A percentile compares a stretch with the other conserved stretches of the same genome.
phyloP scores from a whole-genome alignment of 371 early-diverging fungal species.

The Mucor piriformis region DNA sequence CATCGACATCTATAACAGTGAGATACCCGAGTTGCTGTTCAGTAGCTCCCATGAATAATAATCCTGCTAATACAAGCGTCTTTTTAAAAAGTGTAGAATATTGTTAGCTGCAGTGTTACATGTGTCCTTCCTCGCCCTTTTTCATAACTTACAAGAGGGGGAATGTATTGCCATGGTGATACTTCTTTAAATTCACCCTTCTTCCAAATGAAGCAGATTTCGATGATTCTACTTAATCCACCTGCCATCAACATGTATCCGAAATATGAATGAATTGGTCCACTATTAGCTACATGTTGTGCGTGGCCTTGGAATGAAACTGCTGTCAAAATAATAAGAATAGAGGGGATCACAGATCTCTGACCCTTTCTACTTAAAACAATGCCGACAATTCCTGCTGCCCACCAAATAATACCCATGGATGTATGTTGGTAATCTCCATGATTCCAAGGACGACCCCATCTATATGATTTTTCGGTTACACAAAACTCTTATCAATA shows the following conservation, averaged over 20 bases:
- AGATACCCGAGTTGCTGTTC: slow-evolving; percentile 58
- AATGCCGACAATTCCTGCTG: slow-evolving; percentile 63
- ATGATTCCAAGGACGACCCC: slow-evolving; percentile 64
- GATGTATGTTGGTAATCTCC: slow-evolving; percentile 73
- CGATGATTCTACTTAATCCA: slow-evolving; percentile 62
- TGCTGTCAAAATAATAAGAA: slow-evolving; percentile 67
- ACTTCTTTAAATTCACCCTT: slow-evolving; percentile 36
- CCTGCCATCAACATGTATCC: slow-evolving; percentile 65
- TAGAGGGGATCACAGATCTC: slow-evolving; percentile 61
- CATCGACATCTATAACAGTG: slow-evolving; percentile 47
- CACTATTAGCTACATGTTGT: slow-evolving; percentile 64
- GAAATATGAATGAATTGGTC: slow-evolving; percentile 64
- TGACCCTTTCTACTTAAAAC: slow-evolving; percentile 57
- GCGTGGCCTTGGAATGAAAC: slow-evolving; percentile 65
- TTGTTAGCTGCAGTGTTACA: not conserved
- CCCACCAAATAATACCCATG: slow-evolving; percentile 73
- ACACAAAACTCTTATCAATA: not conserved
- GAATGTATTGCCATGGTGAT: slow-evolving; percentile 51
- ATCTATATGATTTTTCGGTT: slow-evolving; percentile 27
- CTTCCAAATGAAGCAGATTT: slow-evolving; percentile 61
- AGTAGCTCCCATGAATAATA: slow-evolving; percentile 68
- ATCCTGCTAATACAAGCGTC: slow-evolving; percentile 60
- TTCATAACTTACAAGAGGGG: slow-evolving; percentile 43
- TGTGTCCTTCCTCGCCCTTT: not conserved
- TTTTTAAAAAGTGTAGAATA: slow-evolving; percentile 7